Evolutionary conservation across 2,329 filamentous ascomycete genomes (phyloP).

Genomic region (Fusarium chaquense): DNA sequence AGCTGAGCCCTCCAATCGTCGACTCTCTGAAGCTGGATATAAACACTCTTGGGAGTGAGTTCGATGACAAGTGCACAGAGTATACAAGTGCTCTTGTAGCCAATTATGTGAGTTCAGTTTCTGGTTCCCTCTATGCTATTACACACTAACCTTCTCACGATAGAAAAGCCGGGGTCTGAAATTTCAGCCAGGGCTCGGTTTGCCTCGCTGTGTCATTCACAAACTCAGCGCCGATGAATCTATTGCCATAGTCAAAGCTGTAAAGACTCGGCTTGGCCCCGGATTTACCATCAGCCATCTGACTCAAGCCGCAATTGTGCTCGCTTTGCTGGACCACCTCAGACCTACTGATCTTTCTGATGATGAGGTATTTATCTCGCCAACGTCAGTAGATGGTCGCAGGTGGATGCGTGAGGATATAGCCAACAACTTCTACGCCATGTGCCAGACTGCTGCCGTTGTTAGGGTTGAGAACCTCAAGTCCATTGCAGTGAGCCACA

Average conservation of each 20-base stretch:
- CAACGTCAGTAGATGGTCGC: neutral
- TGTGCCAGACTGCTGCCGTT: neutral
- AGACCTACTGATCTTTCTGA: neutral
- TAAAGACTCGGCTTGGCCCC: neutral
- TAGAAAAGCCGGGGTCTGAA: constrained; percentile 1
- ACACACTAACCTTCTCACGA: neutral
- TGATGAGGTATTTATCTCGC: neutral
- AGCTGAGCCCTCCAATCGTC: neutral
- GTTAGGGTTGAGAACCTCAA: neutral
- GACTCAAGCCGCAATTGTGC: neutral
- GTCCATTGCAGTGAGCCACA: neutral
- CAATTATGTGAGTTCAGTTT: neutral
- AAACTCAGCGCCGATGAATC: neutral
- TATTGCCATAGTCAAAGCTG: neutral
- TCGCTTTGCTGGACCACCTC: neutral
- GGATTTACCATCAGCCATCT: neutral
- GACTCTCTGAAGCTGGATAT: neutral
- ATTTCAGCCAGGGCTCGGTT: neutral
- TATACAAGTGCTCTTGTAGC: neutral
- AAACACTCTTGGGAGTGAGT: neutral
- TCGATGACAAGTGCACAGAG: neutral
- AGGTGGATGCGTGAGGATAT: neutral
- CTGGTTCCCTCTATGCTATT: neutral
- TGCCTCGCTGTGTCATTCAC: neutral
- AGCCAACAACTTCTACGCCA: neutral